Evolutionary conservation across 129 eudicot genomes (phyloP).

Genomic region (Centella asiatica): DNA sequence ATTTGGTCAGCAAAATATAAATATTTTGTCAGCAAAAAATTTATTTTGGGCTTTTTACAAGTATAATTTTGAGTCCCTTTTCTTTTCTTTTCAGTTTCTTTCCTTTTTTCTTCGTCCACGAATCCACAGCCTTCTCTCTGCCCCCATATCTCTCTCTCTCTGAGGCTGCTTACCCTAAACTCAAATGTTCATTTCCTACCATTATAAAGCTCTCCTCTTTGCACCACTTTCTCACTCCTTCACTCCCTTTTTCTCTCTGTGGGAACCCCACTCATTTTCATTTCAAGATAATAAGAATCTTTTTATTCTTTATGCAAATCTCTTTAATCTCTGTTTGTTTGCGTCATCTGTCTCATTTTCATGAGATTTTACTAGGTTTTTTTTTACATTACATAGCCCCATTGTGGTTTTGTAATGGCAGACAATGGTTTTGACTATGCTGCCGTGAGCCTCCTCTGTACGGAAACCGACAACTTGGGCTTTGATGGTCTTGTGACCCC

Average conservation of each 20-base stretch:
- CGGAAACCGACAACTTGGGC: slow-evolving; percentile 30
- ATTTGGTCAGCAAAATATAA: too few species aligned
- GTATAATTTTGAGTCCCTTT: too few species aligned
- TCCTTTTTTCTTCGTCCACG: slow-evolving; percentile 3
- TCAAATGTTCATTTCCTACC: slow-evolving; percentile 33
- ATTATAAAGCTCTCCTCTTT: slow-evolving; percentile 31
- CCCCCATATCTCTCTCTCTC: slow-evolving; percentile 25
- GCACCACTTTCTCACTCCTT: slow-evolving; percentile 15
- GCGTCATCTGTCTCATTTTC: slow-evolving; percentile 13
- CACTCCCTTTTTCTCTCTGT: slow-evolving; percentile 10
- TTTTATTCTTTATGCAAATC: slow-evolving; percentile 8
- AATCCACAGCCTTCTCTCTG: slow-evolving; percentile 16
- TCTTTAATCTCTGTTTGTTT: neutral
- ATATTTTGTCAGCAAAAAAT: too few species aligned
- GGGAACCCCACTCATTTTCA: neutral
- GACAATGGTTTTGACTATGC: slow-evolving; percentile 18
- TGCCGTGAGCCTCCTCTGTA: slow-evolving; percentile 30
- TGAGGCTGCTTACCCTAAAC: slow-evolving; percentile 51
- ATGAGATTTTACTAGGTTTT: slow-evolving; percentile 16
- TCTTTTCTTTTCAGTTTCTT: too few species aligned
- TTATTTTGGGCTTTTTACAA: too few species aligned
- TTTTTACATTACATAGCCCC: slow-evolving; percentile 12
- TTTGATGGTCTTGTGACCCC: slow-evolving; percentile 34
- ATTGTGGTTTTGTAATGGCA: slow-evolving; percentile 22
- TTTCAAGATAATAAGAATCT: slow-evolving; percentile 7